Base-by-base conservation (phyloP, 1,284 basidiomycete species). In the Ceratobasidium sp. region DNA sequence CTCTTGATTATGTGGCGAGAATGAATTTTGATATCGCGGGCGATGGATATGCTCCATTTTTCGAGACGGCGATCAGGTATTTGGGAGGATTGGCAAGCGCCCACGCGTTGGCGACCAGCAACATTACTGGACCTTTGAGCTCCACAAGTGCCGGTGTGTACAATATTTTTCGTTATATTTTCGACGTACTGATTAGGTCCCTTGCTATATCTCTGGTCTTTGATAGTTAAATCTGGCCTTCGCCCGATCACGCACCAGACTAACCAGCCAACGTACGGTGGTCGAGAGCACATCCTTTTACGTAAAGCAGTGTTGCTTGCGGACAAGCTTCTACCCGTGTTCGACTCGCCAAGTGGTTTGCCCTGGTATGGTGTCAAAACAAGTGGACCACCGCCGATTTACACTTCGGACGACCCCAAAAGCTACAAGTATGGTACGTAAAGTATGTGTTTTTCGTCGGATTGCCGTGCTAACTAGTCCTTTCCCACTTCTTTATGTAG, bases 51-150 rank as follows among this genome's bases (percentile, higher is more conserved):
- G 85, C 84, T 0, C 87, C 89, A 0, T 91, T 89, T 75, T 96
- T 96, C 76, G 94, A 97, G 80, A 96, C 93, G 0, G 86, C 89
- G 26, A 97, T 96, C 72, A 87, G 94, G 28, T 95, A 96, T 79
- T 85, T 97, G 2, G 94, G 94, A 12, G 93, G 93, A 5, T 80
- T 96, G 9, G 81, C 96, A 3, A 92, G 92, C 1, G 93, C 91
- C 0, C 92, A 94, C 78, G 92, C 94, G 26, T 81, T 96, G 0
- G 88, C 89, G 1, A 78, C 80, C 14, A 59, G 67, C 32, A 34
- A 52, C 14, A 41, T 71, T n/a, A 71, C 48, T 21, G 55, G 67
- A 10, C 55, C 53, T 2, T 23, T 59, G 41, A 71, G 55, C 55
- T 58, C 55, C 4, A 45, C 41, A 3, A 46, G 41, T 53, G 50